Conservation (phyloP, 2,329 filamentous ascomycete species). For the Claviceps pazoutovae region DNA sequence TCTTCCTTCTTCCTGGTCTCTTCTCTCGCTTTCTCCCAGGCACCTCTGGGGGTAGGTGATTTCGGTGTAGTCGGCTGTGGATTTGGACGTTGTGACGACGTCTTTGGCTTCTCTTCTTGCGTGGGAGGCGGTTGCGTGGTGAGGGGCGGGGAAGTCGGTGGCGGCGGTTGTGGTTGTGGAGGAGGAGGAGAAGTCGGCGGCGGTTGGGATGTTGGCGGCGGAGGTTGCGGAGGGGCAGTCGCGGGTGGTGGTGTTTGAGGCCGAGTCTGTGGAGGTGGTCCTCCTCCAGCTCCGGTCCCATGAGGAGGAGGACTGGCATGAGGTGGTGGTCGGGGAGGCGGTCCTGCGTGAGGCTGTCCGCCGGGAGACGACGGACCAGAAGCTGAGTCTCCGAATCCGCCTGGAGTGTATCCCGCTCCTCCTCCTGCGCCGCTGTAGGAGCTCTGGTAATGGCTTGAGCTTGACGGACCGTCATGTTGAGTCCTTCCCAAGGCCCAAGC, state of each 20-base stretch:
- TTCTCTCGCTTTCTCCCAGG: constrained; percentile 58
- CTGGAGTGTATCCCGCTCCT: constrained; percentile 8
- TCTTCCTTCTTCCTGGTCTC: constrained; percentile 51
- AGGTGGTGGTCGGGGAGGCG: constrained; percentile 18
- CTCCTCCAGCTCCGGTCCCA: background rate
- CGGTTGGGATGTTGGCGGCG: background rate
- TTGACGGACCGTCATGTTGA: constrained; percentile 18
- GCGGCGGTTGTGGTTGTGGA: background rate
- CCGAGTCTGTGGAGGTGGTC: constrained; percentile 3
- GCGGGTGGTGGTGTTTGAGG: constrained; percentile 6
- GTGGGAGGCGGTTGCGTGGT: constrained; percentile 1
- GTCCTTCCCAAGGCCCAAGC: constrained; percentile 51
- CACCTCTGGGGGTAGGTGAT: constrained; percentile 25
- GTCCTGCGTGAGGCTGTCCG: constrained; percentile 14
- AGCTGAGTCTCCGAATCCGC: constrained; percentile 17
- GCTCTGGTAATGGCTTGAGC: constrained; percentile 10
- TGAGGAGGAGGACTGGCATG: constrained; percentile 9
- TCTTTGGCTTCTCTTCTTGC: constrained; percentile 9
- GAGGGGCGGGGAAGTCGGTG: background rate
- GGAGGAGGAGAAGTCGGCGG: background rate
- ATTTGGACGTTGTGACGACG: constrained; percentile 9
- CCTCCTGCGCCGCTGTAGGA: constrained; percentile 10
- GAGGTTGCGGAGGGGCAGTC: background rate
- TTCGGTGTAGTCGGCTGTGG: constrained; percentile 11
- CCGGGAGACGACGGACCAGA: constrained; percentile 18